A percentile compares a stretch with the other conserved stretches of the same genome.
These are phyloP conservation scores for Venturia carpophila DNA, from an alignment of 2,329 filamentous ascomycete genomes.

Conservation along the genomic window DNA sequence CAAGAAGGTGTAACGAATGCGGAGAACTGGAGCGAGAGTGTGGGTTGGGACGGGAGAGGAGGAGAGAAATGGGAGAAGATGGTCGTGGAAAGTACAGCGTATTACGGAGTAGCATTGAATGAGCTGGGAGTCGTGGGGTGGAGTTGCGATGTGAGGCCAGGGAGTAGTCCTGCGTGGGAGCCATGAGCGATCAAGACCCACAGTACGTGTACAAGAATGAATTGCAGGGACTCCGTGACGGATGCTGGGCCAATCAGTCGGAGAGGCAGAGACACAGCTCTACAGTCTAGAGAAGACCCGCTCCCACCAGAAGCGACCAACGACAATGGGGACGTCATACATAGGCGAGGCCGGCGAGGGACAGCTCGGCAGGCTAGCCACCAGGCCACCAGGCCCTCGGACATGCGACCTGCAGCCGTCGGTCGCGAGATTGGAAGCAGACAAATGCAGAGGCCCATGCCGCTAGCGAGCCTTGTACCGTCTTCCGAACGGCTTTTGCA, in stretches of 20 bases:
- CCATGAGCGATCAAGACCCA: neutral
- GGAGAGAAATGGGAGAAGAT: neutral
- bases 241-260: neutral
- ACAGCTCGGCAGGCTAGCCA: neutral
- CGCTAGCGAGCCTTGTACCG: no score
- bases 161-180: neutral
- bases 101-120: neutral
- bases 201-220: neutral
- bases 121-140: neutral
- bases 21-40: constrained; percentile 3
- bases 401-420: no score
- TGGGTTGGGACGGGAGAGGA: neutral
- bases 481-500: no score
- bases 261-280: neutral
- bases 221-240: neutral
- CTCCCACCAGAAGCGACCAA: neutral
- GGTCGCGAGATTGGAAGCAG: no score
- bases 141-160: neutral
- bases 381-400: no score
- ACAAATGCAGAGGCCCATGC: no score
- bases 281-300: constrained; percentile 3
- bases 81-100: neutral
- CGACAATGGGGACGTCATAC: neutral
- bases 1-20: neutral
- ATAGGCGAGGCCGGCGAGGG: neutral